phyloP scores from a whole-genome alignment of 73 alveolate species.

The Stentor roeselii region DNA sequence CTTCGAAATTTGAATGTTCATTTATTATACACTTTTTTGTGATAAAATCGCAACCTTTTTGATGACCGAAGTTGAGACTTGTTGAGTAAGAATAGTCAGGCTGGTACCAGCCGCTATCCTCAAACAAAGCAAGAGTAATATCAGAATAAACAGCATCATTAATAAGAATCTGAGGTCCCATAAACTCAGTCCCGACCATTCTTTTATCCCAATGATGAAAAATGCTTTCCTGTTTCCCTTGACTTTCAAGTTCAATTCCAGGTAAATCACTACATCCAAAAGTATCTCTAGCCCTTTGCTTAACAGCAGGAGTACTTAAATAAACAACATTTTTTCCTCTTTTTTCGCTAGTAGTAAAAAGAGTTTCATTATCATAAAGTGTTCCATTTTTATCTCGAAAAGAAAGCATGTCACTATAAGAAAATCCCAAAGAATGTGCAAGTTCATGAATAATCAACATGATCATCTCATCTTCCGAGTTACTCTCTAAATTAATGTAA shows the following conservation, averaged over 20 bases:
- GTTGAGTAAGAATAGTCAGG: not conserved
- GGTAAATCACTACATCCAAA: not conserved
- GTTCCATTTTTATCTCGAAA: not conserved
- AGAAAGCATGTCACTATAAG: not conserved
- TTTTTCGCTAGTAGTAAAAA: not conserved
- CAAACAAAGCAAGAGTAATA: slow-evolving; percentile 8
- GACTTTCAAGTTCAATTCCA: slow-evolving; percentile 6
- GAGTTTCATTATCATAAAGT: not conserved
- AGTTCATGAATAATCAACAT: not conserved
- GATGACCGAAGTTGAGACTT: not conserved
- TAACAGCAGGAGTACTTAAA: not conserved
- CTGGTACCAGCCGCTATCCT: slow-evolving; percentile 3
- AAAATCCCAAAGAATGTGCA: slow-evolving; percentile 7
- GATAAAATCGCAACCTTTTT: not conserved
- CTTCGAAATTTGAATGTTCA: not conserved
- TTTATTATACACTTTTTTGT: not conserved
- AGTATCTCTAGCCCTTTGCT: not conserved
- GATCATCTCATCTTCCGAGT: not conserved
- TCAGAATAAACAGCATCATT: not conserved
- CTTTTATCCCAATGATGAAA: not conserved
- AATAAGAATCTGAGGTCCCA: not conserved
- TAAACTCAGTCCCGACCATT: not conserved
- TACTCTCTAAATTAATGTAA: not conserved
- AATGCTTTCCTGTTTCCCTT: not conserved
- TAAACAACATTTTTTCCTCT: not conserved